Base-by-base conservation (phyloP, 306 rosid genomes). In the Styphnolobium japonicum region DNA sequence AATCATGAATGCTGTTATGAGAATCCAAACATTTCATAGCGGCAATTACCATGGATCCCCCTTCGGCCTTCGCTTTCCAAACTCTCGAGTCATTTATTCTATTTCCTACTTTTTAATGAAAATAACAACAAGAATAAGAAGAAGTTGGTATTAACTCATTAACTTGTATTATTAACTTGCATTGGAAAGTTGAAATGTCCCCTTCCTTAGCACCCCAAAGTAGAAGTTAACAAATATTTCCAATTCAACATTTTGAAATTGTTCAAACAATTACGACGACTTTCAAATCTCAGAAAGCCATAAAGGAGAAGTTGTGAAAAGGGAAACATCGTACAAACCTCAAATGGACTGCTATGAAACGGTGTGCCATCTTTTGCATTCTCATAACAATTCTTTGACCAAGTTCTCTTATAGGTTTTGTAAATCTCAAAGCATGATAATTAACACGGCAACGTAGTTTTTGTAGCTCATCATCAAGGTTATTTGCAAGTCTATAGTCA, bases 391-490 rank as follows among this genome's bases (percentile, higher is more conserved):
- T 66, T 83, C 53, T 93, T 52, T 85, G 94, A 72, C 98, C 97
- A 74, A 91, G 91, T 72, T 84, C 93, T 67, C 88, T 82, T 58
- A 96, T 93, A 37, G 99, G 93, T 86, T 91, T 90, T 78, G 93
- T 89, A 85, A 96, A 96, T 82, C 82, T 90, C 80, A 96, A 85
- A 56, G 99, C 96, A 84, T 90, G 99, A 82, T 89, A 91, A 86
- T 96, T 96, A 53, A 90, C 99, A 71, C 98, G 99, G 73, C 99
- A 96, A 31, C 99, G 96, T 83, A 96, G 83, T 92, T 84, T 96
- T 77, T 93, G 97, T 48, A 96, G 91, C 53, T 96, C 98, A 3
- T 90, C 90, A 14, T 96, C 96, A 42, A 93, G 91, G 86, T 90
- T 82, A 89, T 77, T 91, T 18, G 99, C 88, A 84, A 96, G 99